Percentiles rank a stretch among this genome's conserved stretches.
Evolutionary conservation across 495 filamentous ascomycete genomes (phyloP).

Genomic region (Cryomyces antarcticus): DNA sequence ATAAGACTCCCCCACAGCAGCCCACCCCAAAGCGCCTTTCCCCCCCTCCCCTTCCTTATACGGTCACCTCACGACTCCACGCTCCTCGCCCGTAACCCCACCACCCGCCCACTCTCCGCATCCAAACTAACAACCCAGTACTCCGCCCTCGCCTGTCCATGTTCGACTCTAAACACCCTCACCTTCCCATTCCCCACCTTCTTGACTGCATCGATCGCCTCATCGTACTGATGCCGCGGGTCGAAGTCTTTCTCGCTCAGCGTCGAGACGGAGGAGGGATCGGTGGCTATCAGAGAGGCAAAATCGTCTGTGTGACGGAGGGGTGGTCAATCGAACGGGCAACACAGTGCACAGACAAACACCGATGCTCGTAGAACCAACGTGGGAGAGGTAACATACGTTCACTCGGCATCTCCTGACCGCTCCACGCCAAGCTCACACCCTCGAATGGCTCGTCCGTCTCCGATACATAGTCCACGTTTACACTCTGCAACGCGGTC

Average conservation of each 20-base stretch:
- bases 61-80: conserved; percentile 31
- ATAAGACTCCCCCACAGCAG: too few relatives aligned
- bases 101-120: conserved; percentile 31
- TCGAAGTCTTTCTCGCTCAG: conserved; percentile 40
- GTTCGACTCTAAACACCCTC: conserved; percentile 47
- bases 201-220: conserved; percentile 35
- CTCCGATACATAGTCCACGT: conserved; percentile 55
- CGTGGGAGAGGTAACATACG: conserved; percentile 10
- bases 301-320: conserved; percentile 28
- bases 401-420: conserved; percentile 14
- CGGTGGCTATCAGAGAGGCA: conserved; percentile 32
- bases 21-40: too few relatives aligned
- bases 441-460: conserved; percentile 69
- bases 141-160: conserved; percentile 41
- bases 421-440: conserved; percentile 44
- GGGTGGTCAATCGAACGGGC: background rate
- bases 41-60: background rate
- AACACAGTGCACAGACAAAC: background rate
- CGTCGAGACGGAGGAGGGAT: conserved; percentile 30
- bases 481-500: conserved; percentile 29
- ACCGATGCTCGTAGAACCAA: background rate
- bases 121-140: conserved; percentile 55
- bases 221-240: conserved; percentile 33
- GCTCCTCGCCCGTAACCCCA: conserved; percentile 55
- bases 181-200: conserved; percentile 39